Evolutionary conservation across 116 monocot species (phyloP).

Genomic region (Cymodocea nodosa): DNA sequence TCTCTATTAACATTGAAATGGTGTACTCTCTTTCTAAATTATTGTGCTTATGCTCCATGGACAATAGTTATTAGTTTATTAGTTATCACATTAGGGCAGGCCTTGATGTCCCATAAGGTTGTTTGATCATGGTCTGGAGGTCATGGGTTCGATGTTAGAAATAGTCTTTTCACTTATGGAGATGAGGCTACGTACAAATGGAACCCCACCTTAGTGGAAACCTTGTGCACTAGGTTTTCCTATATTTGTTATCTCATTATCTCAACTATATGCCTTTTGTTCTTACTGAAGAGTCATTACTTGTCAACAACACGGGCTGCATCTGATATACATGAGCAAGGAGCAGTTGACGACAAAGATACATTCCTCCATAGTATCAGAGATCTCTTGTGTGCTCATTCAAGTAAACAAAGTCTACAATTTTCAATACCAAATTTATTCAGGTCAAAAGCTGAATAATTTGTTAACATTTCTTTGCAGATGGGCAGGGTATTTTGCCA

Average conservation of each 20-base stretch:
- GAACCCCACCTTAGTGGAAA: too few relatives aligned
- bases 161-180: too few relatives aligned
- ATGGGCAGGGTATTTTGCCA: constrained; percentile 55
- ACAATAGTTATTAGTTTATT: too few relatives aligned
- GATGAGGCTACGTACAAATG: too few relatives aligned
- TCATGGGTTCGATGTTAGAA: too few relatives aligned
- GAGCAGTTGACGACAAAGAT: constrained; percentile 93
- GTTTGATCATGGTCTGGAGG: too few relatives aligned
- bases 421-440: neutral
- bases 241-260: neutral
- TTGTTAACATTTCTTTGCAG: constrained; percentile 11
- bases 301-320: constrained; percentile 62
- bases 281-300: constrained; percentile 44
- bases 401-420: constrained; percentile 26
- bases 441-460: neutral
- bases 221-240: neutral
- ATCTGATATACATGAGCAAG: constrained; percentile 89
- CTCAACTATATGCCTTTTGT: neutral
- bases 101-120: too few relatives aligned
- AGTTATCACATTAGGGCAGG: too few relatives aligned
- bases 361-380: constrained; percentile 85
- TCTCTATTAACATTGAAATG: too few relatives aligned
- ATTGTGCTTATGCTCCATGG: too few relatives aligned
- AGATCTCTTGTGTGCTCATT: constrained; percentile 79
- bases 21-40: too few relatives aligned